These are phyloP conservation scores for Xylariaceae sp. DNA, from an alignment of 2,329 filamentous ascomycete species.

Conservation along the genomic window DNA sequence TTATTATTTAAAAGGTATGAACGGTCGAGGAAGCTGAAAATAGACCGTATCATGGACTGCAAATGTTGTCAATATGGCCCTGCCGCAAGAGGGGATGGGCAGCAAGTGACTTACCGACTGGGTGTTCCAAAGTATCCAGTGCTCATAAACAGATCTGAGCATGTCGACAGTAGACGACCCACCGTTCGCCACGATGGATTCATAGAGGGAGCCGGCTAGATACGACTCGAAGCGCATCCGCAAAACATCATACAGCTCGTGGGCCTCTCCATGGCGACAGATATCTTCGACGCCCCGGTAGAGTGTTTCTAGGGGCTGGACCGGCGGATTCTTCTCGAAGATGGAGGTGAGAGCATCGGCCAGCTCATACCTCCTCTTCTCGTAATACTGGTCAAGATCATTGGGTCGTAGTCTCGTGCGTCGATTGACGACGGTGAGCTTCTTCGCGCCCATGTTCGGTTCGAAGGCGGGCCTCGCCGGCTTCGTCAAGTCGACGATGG, in stretches of 20 bases:
- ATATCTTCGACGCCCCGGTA: conserved; percentile 90
- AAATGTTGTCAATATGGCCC: conserved; percentile 8
- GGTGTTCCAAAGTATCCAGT: conserved; percentile 74
- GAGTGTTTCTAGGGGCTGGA: conserved; percentile 77
- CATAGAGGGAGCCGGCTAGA: conserved; percentile 57
- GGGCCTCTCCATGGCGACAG: conserved; percentile 71
- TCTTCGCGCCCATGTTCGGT: conserved; percentile 71
- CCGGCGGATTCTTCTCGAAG: conserved; percentile 59
- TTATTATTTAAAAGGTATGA: conserved; percentile 76
- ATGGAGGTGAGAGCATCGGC: conserved; percentile 67
- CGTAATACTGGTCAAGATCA: conserved; percentile 72
- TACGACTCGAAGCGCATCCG: conserved; percentile 62
- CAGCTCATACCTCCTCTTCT: conserved; percentile 68
- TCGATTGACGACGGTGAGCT: conserved; percentile 90
- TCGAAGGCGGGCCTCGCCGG: conserved; percentile 50
- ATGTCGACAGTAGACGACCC: conserved; percentile 56
- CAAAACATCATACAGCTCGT: conserved; percentile 61
- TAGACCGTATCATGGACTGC: conserved; percentile 66
- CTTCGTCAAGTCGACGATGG: conserved; percentile 44
- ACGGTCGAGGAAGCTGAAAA: conserved; percentile 92
- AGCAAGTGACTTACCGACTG: conserved; percentile 56
- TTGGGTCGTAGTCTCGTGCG: conserved; percentile 52
- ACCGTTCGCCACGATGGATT: conserved; percentile 46
- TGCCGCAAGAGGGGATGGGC: not conserved
- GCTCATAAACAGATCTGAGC: conserved; percentile 48